phyloP scores from a whole-genome alignment of 1,139 yeast genomes.

The Saccharomyces uvarum region DNA sequence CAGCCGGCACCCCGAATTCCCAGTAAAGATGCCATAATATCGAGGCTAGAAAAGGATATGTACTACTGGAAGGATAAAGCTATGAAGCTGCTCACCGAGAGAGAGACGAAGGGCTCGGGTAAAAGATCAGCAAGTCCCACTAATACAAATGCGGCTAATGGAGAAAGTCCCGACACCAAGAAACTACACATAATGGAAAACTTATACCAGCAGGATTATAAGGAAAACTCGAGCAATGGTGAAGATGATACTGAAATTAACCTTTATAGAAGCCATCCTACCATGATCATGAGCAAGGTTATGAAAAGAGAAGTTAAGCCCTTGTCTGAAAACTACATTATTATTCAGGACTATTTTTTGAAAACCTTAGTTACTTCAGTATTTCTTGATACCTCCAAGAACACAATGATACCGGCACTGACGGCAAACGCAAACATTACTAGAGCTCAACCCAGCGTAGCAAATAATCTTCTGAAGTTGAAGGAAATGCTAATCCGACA shows the following conservation, averaged over 20 bases:
- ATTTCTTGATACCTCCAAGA: slow-evolving; percentile 24
- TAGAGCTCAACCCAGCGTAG: slow-evolving; percentile 17
- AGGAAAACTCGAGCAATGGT: not conserved
- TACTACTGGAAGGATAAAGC: slow-evolving; percentile 25
- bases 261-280: slow-evolving; percentile 23
- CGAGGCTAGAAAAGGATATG: slow-evolving; percentile 21
- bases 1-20: slow-evolving; percentile 26
- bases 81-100: slow-evolving; percentile 6
- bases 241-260: slow-evolving; percentile 10
- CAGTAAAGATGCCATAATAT: slow-evolving; percentile 25
- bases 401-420: slow-evolving; percentile 26
- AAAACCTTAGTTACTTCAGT: slow-evolving; percentile 23
- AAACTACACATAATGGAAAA: not conserved
- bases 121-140: slow-evolving; percentile 7
- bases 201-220: not conserved
- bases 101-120: slow-evolving; percentile 2
- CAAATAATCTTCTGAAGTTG: slow-evolving; percentile 16
- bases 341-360: slow-evolving; percentile 26
- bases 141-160: not conserved
- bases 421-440: slow-evolving; percentile 19
- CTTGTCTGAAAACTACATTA: slow-evolving; percentile 26
- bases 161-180: not conserved
- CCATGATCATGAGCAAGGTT: slow-evolving; percentile 23
- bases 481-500: slow-evolving; percentile 20
- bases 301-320: slow-evolving; percentile 30